These are phyloP conservation scores for Aquilaria sinensis DNA, from an alignment of 345 rosid species.

Conservation along the genomic window DNA sequence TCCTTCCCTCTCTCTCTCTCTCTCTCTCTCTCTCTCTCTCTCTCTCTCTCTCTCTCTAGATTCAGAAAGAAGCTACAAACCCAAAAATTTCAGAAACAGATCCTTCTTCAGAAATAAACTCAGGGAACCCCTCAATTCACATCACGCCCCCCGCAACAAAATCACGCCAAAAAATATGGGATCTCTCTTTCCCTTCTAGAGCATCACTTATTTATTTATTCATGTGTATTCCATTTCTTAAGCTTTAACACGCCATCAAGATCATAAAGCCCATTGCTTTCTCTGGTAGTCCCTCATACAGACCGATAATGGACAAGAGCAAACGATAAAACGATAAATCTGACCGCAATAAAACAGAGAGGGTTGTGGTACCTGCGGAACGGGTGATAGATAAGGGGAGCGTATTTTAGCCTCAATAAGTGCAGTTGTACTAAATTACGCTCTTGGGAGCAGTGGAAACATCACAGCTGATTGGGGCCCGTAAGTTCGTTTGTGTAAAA, in stretches of 20 bases:
- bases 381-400: slow-evolving; percentile 19
- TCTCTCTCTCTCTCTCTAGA: slow-evolving; percentile 2
- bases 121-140: slow-evolving; percentile 13
- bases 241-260: not conserved
- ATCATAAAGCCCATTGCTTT: not conserved
- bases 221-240: not conserved
- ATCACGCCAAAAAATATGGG: not conserved
- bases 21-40: not conserved
- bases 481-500: no score
- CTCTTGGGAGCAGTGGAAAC: not conserved
- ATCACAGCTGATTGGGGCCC: no score
- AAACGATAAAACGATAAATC: slow-evolving; percentile 24
- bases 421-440: slow-evolving; percentile 8
- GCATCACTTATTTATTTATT: not conserved
- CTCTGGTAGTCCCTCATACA: not conserved
- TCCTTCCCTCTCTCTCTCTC: not conserved
- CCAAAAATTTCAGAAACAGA: slow-evolving; percentile 16
- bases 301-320: slow-evolving; percentile 1
- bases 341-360: slow-evolving; percentile 23
- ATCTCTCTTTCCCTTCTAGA: not conserved
- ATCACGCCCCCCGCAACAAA: not conserved
- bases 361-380: slow-evolving; percentile 5
- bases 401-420: not conserved
- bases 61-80: slow-evolving; percentile 1
- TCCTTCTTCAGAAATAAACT: slow-evolving; percentile 13